Evolutionary conservation across 495 filamentous ascomycete species (phyloP), one percentile per base, ranked within the genome.

Genomic region (Penicillium malachiteum): DNA sequence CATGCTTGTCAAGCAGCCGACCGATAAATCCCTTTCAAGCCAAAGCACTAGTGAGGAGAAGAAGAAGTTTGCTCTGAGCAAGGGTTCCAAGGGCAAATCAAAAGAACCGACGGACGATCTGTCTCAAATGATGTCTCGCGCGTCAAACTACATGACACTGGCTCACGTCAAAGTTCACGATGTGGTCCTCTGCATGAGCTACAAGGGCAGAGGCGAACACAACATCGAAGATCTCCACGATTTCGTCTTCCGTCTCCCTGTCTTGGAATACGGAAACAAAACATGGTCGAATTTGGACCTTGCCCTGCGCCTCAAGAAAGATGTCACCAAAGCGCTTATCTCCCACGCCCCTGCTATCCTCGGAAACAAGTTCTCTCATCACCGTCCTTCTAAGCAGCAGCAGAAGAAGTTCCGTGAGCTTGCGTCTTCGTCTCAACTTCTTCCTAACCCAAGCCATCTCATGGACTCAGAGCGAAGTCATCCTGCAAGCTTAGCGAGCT

Each of bases 211-310:
- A 70, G 91, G 90, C 41, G 89, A 96, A 52, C 91, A 91, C 62
- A 99, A 97, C 63, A 74, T 98, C 47, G 90, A 96, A 73, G 94
- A 98, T 69, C 85, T 98, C 11, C 94, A 98, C 70, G 87, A 97
- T 63, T 93, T 98, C 56, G 94, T 97, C 55, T 98, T 98, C 81
- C 87, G 91, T 16, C 84, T 99, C 65, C 94, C 94, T 7, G 88
- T 88, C 13, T 84, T 99, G 38, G 94, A 99, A 67, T 97, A 96
- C 69, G 82, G 90, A 47, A 97, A 99, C 77, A 97, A 97, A 74
- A 97, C 92, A 9, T 99, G 94, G 94, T 97, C 93, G 14, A 97
- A 97, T 68, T 84, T 97, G 7, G 94, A 99, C 58, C 83, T 99
- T 10, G 92, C 93, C 1, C 76, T 97, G 47, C 87, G 88, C 16